Evolutionary conservation across 1,139 yeast genomes (phyloP).

Genomic region (Nematodospora anomalae): DNA sequence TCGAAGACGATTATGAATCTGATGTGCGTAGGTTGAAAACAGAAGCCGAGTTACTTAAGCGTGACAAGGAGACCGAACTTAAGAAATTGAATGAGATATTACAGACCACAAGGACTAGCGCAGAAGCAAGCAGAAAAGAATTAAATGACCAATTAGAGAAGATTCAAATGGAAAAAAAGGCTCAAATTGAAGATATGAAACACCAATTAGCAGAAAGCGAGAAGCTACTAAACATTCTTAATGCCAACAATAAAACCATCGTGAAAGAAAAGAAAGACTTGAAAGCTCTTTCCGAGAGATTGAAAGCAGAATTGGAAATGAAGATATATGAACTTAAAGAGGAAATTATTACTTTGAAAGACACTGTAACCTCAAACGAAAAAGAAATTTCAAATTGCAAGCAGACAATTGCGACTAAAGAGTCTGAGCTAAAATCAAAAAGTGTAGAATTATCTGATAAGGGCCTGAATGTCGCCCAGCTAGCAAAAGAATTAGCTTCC

Average conservation of each 20-base stretch:
- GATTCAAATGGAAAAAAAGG: conserved; percentile 1
- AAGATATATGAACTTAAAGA: conserved; percentile 4
- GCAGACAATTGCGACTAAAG: conserved; percentile 2
- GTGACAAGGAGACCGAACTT: conserved; percentile 4
- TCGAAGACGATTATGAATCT: conserved; percentile 13
- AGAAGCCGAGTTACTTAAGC: conserved; percentile 5
- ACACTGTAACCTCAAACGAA: neutral
- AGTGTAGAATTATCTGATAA: neutral
- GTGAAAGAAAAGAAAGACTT: conserved; percentile 4
- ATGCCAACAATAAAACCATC: conserved; percentile 1
- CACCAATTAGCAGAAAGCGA: conserved; percentile 6
- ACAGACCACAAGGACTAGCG: conserved; percentile 4
- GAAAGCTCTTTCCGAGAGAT: conserved; percentile 4
- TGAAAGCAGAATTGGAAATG: conserved; percentile 4
- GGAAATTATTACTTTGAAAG: conserved; percentile 1
- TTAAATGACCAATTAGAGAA: conserved; percentile 2
- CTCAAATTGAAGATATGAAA: conserved; percentile 9
- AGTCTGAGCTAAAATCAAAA: conserved; percentile 5
- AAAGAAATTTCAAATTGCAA: conserved; percentile 1
- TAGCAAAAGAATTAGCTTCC: conserved; percentile 2
- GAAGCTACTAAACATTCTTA: conserved; percentile 7
- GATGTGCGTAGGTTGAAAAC: conserved; percentile 7
- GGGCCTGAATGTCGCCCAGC: neutral
- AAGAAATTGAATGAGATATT: conserved; percentile 4
- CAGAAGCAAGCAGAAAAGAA: neutral